phyloP scores from a whole-genome alignment of 2,329 filamentous ascomycete species.

The Pseudogymnoascus sp. region DNA sequence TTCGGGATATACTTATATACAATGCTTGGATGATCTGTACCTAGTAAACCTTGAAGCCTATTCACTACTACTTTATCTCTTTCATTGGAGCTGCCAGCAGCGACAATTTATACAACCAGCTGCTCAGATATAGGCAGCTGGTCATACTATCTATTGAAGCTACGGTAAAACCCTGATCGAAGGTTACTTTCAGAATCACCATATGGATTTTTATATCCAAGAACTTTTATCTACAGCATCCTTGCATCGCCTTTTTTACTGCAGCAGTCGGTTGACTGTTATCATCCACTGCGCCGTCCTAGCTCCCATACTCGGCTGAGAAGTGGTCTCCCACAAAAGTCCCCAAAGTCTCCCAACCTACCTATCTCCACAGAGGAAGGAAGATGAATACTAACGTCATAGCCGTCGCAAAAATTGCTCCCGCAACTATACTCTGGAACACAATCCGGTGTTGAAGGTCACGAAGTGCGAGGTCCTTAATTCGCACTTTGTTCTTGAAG shows the following conservation, averaged over 20 bases:
- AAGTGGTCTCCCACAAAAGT: too few species aligned
- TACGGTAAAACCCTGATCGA: not conserved
- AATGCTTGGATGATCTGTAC: not conserved
- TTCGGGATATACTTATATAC: not conserved
- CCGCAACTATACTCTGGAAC: not conserved
- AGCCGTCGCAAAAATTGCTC: not conserved
- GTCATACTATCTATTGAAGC: not conserved
- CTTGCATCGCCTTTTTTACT: not conserved
- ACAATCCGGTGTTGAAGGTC: slow-evolving; percentile 1
- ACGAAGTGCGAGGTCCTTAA: not conserved
- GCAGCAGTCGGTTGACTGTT: not conserved
- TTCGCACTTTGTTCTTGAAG: not conserved
- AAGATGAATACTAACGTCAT: slow-evolving; percentile 13
- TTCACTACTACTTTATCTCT: not conserved
- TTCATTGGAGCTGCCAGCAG: not conserved
- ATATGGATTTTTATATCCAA: not conserved
- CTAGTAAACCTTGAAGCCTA: not conserved
- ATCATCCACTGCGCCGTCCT: not conserved
- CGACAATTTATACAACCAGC: not conserved
- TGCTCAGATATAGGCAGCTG: not conserved
- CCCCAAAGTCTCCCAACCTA: not conserved
- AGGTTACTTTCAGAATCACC: not conserved
- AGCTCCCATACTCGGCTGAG: not conserved
- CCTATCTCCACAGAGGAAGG: not conserved
- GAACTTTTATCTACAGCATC: not conserved